Evolutionary conservation across 805 yeast species (phyloP).

Genomic region (Candida sphagnicola): DNA sequence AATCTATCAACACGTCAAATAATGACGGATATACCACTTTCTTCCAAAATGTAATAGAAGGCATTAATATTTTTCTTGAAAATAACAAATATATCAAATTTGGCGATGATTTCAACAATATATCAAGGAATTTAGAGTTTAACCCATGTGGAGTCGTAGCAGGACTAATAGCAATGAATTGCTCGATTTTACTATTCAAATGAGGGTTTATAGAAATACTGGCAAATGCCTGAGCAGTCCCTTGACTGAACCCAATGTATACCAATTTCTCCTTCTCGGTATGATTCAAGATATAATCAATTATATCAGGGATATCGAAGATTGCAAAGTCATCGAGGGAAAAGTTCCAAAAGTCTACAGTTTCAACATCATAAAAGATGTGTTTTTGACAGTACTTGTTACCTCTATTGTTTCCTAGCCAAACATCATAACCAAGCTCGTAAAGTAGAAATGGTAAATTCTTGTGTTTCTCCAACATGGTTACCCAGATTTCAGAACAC

Average conservation of each 20-base stretch:
- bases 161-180: slow-evolving; percentile 83
- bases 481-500: slow-evolving; percentile 77
- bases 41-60: slow-evolving; percentile 80
- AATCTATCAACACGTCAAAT: slow-evolving; percentile 68
- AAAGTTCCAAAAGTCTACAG: slow-evolving; percentile 77
- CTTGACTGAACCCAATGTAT: slow-evolving; percentile 90
- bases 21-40: slow-evolving; percentile 72
- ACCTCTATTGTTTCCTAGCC: slow-evolving; percentile 62
- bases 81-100: slow-evolving; percentile 64
- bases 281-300: slow-evolving; percentile 61
- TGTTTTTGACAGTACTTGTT: slow-evolving; percentile 91
- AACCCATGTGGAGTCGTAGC: slow-evolving; percentile 91
- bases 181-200: slow-evolving; percentile 51
- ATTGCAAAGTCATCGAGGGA: slow-evolving; percentile 89
- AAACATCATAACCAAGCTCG: slow-evolving; percentile 87
- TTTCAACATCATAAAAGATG: slow-evolving; percentile 25
- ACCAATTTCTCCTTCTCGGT: slow-evolving; percentile 44
- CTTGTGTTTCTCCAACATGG: slow-evolving; percentile 34
- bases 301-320: slow-evolving; percentile 82
- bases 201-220: slow-evolving; percentile 63
- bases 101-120: slow-evolving; percentile 74
- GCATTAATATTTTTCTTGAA: slow-evolving; percentile 70
- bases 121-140: slow-evolving; percentile 69
- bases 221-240: slow-evolving; percentile 91
- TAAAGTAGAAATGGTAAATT: slow-evolving; percentile 71